Base-by-base conservation (phyloP, 2,329 filamentous ascomycete species). In the Biscogniauxia sp. region DNA sequence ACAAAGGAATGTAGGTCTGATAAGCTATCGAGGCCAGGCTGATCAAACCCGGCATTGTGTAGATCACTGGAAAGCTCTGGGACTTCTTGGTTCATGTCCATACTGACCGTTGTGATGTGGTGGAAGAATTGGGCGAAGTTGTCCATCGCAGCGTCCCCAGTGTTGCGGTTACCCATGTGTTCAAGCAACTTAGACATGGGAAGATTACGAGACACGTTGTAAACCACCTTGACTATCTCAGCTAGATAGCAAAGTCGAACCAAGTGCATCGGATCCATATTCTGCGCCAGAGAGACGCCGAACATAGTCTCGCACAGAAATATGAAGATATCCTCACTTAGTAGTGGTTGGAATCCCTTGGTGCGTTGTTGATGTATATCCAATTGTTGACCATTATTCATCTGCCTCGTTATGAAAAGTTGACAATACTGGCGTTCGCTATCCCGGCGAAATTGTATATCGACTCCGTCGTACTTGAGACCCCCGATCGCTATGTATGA, bases 171-270 rank as follows among this genome's bases (percentile, higher is more conserved):
- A 58, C 77, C 70, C 56, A 84, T 75, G 51, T 75, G 75, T 25
- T 77, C 75, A 11, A 84, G 70, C 80, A 82, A 88, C 57, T 74
- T 76, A 5, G 78, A 75, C 3, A 77, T 72, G 0, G 83, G 78
- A 53, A 86, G 81, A 69, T 85, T 85, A 54, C 80, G 80, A 23
- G 80, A 79, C 73, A 87, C 80, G 68, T 85, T 80, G 63, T 81
- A 82, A 17, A 92, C 83, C 5, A 93, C 88, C 76, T 96, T 96
- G 61, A 96, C 87, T 60, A 99, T 87, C 76, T 99, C 95, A 2
- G 92, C 92, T 58, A 96, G 82, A 72, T 96, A 97, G 77, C 93
- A 97, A 53, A 98, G 80, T 45, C 90, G 88, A 55, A 98, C 77
- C 56, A 98, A 75, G 73, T 97, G 90, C 50, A 88, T 84, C 51